phyloP scores from a whole-genome alignment of 306 rosid species.

The Calophaca sinica region DNA sequence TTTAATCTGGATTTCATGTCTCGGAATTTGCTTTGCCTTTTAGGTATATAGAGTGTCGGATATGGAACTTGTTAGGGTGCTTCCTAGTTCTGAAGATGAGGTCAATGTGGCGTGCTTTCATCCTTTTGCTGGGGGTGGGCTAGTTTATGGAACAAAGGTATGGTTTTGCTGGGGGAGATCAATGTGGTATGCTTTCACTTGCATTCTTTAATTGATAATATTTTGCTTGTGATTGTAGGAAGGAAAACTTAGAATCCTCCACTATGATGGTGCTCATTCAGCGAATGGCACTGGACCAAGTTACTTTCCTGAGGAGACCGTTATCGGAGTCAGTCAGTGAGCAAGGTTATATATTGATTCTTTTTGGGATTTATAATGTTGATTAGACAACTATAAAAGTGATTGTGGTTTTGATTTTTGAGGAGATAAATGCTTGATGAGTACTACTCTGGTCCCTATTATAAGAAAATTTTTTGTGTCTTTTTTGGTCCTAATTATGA shows the following conservation, averaged over 20 bases:
- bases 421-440: slow-evolving; percentile 33
- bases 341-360: slow-evolving; percentile 49
- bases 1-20: slow-evolving; percentile 35
- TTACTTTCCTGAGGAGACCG: slow-evolving; percentile 60
- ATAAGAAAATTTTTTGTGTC: too few species aligned
- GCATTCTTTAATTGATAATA: slow-evolving; percentile 22
- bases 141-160: slow-evolving; percentile 98
- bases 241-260: slow-evolving; percentile 86
- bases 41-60: slow-evolving; percentile 97
- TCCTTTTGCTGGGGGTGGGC: slow-evolving; percentile 97
- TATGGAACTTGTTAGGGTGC: slow-evolving; percentile 98
- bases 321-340: slow-evolving; percentile 54
- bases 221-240: slow-evolving; percentile 67
- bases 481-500: too few species aligned
- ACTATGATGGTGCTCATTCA: slow-evolving; percentile 52
- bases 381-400: slow-evolving; percentile 13
- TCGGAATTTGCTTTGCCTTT: slow-evolving; percentile 42
- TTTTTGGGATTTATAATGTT: slow-evolving; percentile 34
- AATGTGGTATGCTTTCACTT: slow-evolving; percentile 49
- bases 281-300: slow-evolving; percentile 54
- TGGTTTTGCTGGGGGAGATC: slow-evolving; percentile 65
- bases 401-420: slow-evolving; percentile 29
- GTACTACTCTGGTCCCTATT: too few species aligned
- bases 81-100: slow-evolving; percentile 98
- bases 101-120: slow-evolving; percentile 99